Base-by-base conservation (phyloP, 176 grass and related monocot genomes). In the Leersia perrieri region DNA sequence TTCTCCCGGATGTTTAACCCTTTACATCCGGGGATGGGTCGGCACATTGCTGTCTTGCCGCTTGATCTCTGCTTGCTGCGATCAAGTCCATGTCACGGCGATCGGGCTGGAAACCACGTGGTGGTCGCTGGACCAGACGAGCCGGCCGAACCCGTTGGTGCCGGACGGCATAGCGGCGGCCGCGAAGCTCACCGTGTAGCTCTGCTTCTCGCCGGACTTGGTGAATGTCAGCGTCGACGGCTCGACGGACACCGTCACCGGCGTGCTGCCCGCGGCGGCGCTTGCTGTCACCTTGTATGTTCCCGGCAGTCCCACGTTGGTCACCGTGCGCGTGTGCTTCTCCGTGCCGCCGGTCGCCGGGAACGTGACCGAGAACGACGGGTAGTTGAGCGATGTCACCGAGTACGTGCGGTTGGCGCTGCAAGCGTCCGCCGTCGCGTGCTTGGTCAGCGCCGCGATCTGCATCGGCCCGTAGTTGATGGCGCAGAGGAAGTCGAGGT, bases 401-500 rank as follows among this genome's bases (percentile, higher is more conserved):
- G 74, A 55, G 78, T 90, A 95, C 1, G 75, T 72, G 29, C 76
- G 83, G 60, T 86, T 88, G 18, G 41, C 5, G 87, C 55, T 78
- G 82, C 96, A 98, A 7, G 32, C 64, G 63, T 89, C 81, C 53
- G 88, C 81, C 53, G 88, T 82, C 15, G 86, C 9, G 35, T 70
- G 86, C 74, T 92, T 92, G 68, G 95, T 83, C 33, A 98, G 74
- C 0, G 74, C 76, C 5, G 86, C 90, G 69, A 98, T 98, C 81
- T 94, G 92, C 60, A 75, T 35, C 31, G 88, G 69, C n/a, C 80
- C 88, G 86, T 98, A 98, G 58, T 91, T 80, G 16, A 91, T 88
- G 38, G 95, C 95, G 79, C 95, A 98, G 5, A 98, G 95, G 84
- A 93, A 98, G 72, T 98, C 92, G 12, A 98, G 6, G 87, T 98